Base-by-base conservation (phyloP, 768 basidiomycete genomes). In the Hydnomerulius pinastri region DNA sequence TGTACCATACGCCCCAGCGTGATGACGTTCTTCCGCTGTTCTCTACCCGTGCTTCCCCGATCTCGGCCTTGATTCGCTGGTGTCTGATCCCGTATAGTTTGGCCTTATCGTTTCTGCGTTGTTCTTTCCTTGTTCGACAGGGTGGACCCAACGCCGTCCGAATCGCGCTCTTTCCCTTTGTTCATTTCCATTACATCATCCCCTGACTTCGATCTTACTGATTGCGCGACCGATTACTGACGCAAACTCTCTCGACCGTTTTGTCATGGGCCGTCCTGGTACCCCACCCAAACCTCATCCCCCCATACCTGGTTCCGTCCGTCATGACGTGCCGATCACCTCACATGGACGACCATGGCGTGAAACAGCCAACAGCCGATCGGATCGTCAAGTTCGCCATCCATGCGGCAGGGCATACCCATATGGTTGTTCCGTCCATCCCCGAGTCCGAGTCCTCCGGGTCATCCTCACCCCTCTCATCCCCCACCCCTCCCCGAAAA, bases 361-460 rank as follows among this genome's bases (percentile, higher is more conserved):
- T 21, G 15, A 13, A 20, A 36, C 48, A 90, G 89, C 90, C 90
- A 9, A 89, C 82, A 50, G 68, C 77, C 38, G 70, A 83, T 32
- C 78, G 84, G 56, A 61, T 91, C 42, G 65, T 98, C 45, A 98
- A 98, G 67, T 57, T 89, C 58, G 90, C 83, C 2, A 80, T 88
- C 32, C 92, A 97, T 67, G 70, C 74, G 33, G 78, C 81, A 15
- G 96, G 96, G 5, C 85, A 85, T 64, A 87, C 78, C 25, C 72
- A 84, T 54, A 59, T 51, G 56, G 28, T 57, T 20, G 2, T 53
- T 13, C 32, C 50, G 6, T 60, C 58, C 23, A 21, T 46, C 17
- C 28, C 40, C 27, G 50, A n/a, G 2, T 37, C 46, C 51, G 46
- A 39, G 38, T 28, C 49, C 17, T 48, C 17, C 18, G 46, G 29